Conservation (phyloP, 345 rosid species). For the Melaleuca quinquenervia region DNA sequence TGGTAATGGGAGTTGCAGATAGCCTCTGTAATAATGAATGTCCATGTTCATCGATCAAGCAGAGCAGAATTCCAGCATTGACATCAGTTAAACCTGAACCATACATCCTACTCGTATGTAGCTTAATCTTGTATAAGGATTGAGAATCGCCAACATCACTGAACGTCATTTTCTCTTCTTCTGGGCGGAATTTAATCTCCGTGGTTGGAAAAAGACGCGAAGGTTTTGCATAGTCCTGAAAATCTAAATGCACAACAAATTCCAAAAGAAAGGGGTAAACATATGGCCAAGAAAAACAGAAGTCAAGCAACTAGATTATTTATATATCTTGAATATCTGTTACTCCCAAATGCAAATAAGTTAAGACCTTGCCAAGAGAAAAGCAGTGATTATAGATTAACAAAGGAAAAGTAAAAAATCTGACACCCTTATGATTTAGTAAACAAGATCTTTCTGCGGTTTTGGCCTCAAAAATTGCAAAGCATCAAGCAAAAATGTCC, state of each 20-base stretch:
- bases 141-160: slow-evolving; percentile 10
- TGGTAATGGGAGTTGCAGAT: slow-evolving; percentile 25
- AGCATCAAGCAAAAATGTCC: neutral
- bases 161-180: slow-evolving; percentile 8
- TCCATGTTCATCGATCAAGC: slow-evolving; percentile 59
- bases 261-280: neutral
- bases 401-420: neutral
- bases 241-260: slow-evolving; percentile 25
- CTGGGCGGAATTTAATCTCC: slow-evolving; percentile 29
- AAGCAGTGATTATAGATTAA: neutral
- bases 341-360: neutral
- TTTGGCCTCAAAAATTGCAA: neutral
- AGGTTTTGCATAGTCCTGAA: slow-evolving; percentile 67
- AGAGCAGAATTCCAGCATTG: slow-evolving; percentile 55
- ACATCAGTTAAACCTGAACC: slow-evolving; percentile 56
- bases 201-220: slow-evolving; percentile 44
- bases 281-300: neutral
- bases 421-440: neutral
- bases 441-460: neutral
- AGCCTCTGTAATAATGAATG: slow-evolving; percentile 60
- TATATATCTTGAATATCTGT: neutral
- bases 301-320: neutral
- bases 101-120: slow-evolving; percentile 54
- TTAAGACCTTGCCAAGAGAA: neutral
- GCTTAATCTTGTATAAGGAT: slow-evolving; percentile 48